Conservation (phyloP, 371 early-diverging fungal genomes). For the Entomophthora muscae region DNA sequence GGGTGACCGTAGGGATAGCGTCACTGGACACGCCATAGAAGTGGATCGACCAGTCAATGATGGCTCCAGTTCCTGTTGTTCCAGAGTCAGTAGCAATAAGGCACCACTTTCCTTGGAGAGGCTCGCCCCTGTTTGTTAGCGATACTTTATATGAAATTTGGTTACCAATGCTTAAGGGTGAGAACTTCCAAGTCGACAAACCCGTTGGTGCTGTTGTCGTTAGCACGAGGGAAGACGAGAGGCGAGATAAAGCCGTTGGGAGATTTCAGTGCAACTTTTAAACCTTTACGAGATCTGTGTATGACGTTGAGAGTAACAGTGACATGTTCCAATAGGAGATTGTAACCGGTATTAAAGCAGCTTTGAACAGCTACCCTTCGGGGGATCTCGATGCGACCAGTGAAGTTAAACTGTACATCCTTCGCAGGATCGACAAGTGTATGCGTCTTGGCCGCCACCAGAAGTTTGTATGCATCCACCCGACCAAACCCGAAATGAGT, state of each 20-base stretch:
- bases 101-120: slow-evolving; percentile 66
- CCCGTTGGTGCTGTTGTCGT: slow-evolving; percentile 48
- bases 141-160: no score
- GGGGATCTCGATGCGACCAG: no score
- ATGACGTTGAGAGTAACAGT: slow-evolving; percentile 65
- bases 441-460: no score
- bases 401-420: no score
- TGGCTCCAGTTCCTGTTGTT: slow-evolving; percentile 22
- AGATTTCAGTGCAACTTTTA: slow-evolving; percentile 50
- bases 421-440: no score
- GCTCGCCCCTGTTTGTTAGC: no score
- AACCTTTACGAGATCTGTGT: slow-evolving; percentile 63
- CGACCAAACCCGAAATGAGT: slow-evolving; percentile 88
- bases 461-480: slow-evolving; percentile 61
- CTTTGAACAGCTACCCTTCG: no score
- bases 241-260: slow-evolving; percentile 44
- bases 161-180: slow-evolving; percentile 88
- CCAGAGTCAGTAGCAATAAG: slow-evolving; percentile 37
- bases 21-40: no score
- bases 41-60: slow-evolving; percentile 41
- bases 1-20: no score
- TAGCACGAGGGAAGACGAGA: slow-evolving; percentile 40
- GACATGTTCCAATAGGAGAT: slow-evolving; percentile 69
- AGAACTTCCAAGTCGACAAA: slow-evolving; percentile 82
- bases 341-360: no score